Conservation (phyloP, 495 filamentous ascomycete genomes). For the Penicillium dipodomyicola region DNA sequence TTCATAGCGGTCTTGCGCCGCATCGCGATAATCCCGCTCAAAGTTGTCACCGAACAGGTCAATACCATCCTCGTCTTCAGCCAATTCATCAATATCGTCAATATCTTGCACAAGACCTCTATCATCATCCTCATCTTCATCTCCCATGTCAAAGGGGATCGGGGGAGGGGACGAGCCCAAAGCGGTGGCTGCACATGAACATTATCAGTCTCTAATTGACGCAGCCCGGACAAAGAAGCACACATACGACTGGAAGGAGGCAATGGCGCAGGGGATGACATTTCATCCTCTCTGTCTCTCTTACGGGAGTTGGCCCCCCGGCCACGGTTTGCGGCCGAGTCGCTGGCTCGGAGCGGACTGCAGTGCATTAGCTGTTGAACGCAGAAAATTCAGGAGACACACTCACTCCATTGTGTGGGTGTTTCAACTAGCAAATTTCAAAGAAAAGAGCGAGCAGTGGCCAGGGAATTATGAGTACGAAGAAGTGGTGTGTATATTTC, state of each 20-base stretch:
- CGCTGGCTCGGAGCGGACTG: slow-evolving; percentile 78
- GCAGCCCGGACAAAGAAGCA: slow-evolving; percentile 26
- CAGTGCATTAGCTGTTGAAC: slow-evolving; percentile 18
- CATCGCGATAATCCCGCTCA: slow-evolving; percentile 73
- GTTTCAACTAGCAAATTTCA: background rate
- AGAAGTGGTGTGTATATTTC: slow-evolving; percentile 3
- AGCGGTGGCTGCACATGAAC: slow-evolving; percentile 20
- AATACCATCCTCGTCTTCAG: slow-evolving; percentile 90
- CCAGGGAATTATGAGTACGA: background rate
- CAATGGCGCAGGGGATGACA: slow-evolving; percentile 60
- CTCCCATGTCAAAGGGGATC: slow-evolving; percentile 53
- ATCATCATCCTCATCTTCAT: slow-evolving; percentile 78
- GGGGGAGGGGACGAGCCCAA: slow-evolving; percentile 48
- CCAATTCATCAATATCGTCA: slow-evolving; percentile 93
- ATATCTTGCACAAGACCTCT: slow-evolving; percentile 74
- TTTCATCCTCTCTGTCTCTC: slow-evolving; percentile 74
- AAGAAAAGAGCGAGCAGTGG: background rate
- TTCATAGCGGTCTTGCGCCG: slow-evolving; percentile 63
- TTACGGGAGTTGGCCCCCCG: slow-evolving; percentile 65
- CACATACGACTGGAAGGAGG: slow-evolving; percentile 70
- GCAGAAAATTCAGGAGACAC: slow-evolving; percentile 10
- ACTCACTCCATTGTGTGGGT: slow-evolving; percentile 44
- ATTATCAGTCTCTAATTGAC: slow-evolving; percentile 24
- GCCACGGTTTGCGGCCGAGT: slow-evolving; percentile 85
- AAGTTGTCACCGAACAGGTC: slow-evolving; percentile 91